phyloP scores from a whole-genome alignment of 768 basidiomycete genomes.

The Dioszegia crocea region DNA sequence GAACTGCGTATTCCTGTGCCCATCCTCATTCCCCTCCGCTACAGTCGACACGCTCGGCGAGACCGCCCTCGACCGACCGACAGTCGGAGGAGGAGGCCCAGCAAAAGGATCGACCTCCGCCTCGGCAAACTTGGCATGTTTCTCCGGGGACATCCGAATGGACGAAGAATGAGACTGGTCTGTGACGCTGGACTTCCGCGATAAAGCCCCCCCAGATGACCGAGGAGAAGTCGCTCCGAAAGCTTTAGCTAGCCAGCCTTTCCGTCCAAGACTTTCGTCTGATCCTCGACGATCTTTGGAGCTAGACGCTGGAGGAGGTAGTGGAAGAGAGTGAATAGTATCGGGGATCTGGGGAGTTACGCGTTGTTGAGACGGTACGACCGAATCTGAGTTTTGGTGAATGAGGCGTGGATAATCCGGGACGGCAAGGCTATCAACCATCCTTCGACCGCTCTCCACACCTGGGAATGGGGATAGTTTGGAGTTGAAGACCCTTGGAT shows the following conservation, averaged over 20 bases:
- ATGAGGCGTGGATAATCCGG: slow-evolving; percentile 25
- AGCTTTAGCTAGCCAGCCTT: slow-evolving; percentile 49
- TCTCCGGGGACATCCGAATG: neutral
- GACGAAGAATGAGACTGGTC: neutral
- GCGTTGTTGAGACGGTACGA: slow-evolving; percentile 31
- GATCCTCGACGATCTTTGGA: slow-evolving; percentile 20
- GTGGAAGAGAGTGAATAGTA: slow-evolving; percentile 29
- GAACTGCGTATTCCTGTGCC: slow-evolving; percentile 23
- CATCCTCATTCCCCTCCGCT: slow-evolving; percentile 38
- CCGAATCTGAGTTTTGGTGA: slow-evolving; percentile 46
- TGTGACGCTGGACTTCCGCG: slow-evolving; percentile 27
- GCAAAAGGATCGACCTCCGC: slow-evolving; percentile 67
- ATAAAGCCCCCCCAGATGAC: slow-evolving; percentile 21
- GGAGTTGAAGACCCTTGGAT: slow-evolving; percentile 66
- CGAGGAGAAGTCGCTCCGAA: slow-evolving; percentile 37
- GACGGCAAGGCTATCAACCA: neutral
- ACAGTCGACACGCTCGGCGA: slow-evolving; percentile 44
- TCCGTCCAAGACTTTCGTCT: slow-evolving; percentile 34
- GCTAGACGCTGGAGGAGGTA: slow-evolving; percentile 8
- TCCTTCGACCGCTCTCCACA: neutral
- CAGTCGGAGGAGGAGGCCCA: slow-evolving; percentile 61
- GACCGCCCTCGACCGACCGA: slow-evolving; percentile 51
- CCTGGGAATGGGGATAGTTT: slow-evolving; percentile 91
- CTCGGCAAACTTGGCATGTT: slow-evolving; percentile 40
- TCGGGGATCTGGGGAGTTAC: slow-evolving; percentile 16